Conservation (phyloP, 2,329 filamentous ascomycete species). For the Basipetospora chlamydospora region DNA sequence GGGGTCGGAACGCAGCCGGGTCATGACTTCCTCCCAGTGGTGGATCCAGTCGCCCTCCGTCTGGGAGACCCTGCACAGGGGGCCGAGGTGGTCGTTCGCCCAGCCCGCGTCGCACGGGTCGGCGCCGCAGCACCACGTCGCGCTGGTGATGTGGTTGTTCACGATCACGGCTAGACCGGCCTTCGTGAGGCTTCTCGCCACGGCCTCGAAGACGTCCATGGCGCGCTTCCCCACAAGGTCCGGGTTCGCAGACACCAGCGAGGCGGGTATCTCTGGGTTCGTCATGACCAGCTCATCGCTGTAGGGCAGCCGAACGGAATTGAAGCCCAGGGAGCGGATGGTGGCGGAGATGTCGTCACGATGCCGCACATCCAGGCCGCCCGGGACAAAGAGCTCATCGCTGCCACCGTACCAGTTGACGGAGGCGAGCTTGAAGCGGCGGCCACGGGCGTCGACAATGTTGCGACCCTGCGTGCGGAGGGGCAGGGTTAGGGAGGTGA, state of each 20-base stretch:
- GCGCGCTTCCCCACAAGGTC: constrained; percentile 43
- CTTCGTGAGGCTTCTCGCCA: constrained; percentile 43
- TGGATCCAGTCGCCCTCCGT: constrained; percentile 51
- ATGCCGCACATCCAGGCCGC: constrained; percentile 49
- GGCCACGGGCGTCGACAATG: constrained; percentile 41
- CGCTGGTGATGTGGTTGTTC: constrained; percentile 57
- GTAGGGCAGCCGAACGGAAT: constrained; percentile 55
- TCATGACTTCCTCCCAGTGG: constrained; percentile 53
- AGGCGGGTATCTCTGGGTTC: constrained; percentile 39
- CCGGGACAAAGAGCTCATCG: constrained; percentile 49
- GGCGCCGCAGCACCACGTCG: constrained; percentile 54
- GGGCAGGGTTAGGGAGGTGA: constrained; percentile 35
- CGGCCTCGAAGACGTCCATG: constrained; percentile 46
- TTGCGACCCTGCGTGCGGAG: constrained; percentile 44
- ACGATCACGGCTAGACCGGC: constrained; percentile 49
- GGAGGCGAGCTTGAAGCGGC: constrained; percentile 46
- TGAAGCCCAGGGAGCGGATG: constrained; percentile 50
- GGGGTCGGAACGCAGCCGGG: constrained; percentile 39
- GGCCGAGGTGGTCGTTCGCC: constrained; percentile 48
- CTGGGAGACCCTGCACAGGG: constrained; percentile 45
- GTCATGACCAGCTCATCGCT: constrained; percentile 50
- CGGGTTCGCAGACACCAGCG: constrained; percentile 40
- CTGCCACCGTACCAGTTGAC: constrained; percentile 61
- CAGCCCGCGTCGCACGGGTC: constrained; percentile 54
- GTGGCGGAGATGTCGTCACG: constrained; percentile 43